Percentiles rank a stretch among this genome's conserved stretches.
Conservation (phyloP, 768 basidiomycete genomes). For the Calvatia gigantea region DNA sequence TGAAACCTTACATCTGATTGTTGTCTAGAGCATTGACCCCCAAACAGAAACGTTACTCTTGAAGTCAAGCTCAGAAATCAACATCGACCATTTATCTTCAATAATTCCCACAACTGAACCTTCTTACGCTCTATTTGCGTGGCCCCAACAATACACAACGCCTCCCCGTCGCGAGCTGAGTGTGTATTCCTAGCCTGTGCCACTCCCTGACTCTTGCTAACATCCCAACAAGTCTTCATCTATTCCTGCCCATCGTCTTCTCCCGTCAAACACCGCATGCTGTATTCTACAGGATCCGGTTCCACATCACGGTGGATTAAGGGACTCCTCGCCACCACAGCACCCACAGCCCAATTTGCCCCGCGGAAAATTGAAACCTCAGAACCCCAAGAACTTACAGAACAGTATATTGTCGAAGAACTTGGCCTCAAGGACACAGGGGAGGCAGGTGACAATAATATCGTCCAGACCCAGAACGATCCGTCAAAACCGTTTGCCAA, state of each 20-base stretch:
- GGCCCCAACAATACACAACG: slow-evolving; percentile 42
- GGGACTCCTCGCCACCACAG: slow-evolving; percentile 40
- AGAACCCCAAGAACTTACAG: slow-evolving; percentile 69
- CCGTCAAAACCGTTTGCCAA: slow-evolving; percentile 58
- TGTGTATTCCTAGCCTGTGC: slow-evolving; percentile 26
- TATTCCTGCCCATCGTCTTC: slow-evolving; percentile 86
- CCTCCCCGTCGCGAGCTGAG: slow-evolving; percentile 56
- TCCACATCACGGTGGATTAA: slow-evolving; percentile 57
- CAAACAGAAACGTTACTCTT: slow-evolving; percentile 57
- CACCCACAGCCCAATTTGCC: slow-evolving; percentile 37
- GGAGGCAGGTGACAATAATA: slow-evolving; percentile 3
- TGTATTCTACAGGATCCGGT: slow-evolving; percentile 74
- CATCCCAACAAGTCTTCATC: slow-evolving; percentile 64
- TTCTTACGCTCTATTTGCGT: slow-evolving; percentile 67
- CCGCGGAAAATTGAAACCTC: slow-evolving; percentile 80
- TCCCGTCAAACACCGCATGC: slow-evolving; percentile 83
- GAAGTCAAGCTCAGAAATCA: slow-evolving; percentile 33
- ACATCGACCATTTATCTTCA: slow-evolving; percentile 41
- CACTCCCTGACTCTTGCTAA: background rate
- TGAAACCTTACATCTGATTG: background rate
- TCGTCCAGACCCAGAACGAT: slow-evolving; percentile 14
- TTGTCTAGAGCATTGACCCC: slow-evolving; percentile 59
- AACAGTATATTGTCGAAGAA: slow-evolving; percentile 55
- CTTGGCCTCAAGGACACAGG: slow-evolving; percentile 33
- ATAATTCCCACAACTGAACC: slow-evolving; percentile 57